phyloP scores from a whole-genome alignment of 306 rosid species.

The apple (Malus domestica) region ASM211411v1 NC_041790.1:37095001-37095500 shows the following conservation, averaged over 20 bases:
- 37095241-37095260: constrained; percentile 95
- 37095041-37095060: neutral
- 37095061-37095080: no score
- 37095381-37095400: constrained; percentile 95
- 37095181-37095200: neutral
- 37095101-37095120: neutral
- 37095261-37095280: constrained; percentile 93
- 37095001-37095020: no score
- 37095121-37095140: neutral
- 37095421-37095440: constrained; percentile 68
- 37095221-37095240: constrained; percentile 49
- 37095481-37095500: constrained; percentile 87
- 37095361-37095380: constrained; percentile 70
- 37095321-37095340: constrained; percentile 73
- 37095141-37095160: neutral
- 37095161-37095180: neutral
- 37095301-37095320: constrained; percentile 67
- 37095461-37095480: constrained; percentile 81
- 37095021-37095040: neutral
- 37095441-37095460: constrained; percentile 68
- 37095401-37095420: constrained; percentile 56
- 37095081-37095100: no score
- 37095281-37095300: constrained; percentile 85
- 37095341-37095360: constrained; percentile 66
- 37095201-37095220: constrained; percentile 6